A percentile compares a stretch with the other conserved stretches of the same genome.
These are phyloP conservation scores for Cucurbita maxima DNA, from an alignment of 306 rosid genomes.

Conservation along the genomic window DNA sequence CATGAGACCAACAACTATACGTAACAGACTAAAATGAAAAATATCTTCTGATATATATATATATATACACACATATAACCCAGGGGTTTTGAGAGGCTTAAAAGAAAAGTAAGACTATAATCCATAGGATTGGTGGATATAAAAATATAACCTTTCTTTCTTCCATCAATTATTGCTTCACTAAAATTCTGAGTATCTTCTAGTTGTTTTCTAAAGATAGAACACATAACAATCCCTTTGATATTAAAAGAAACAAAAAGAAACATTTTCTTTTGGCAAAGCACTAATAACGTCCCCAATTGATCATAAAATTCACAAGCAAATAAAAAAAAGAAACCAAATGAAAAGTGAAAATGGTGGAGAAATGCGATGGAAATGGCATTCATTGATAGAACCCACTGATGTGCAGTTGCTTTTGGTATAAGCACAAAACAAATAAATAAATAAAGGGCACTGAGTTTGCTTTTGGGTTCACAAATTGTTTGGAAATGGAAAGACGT, in stretches of 20 bases:
- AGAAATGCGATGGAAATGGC: too few relatives aligned
- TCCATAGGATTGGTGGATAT: neutral
- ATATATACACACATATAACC: too few relatives aligned
- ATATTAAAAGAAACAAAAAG: neutral
- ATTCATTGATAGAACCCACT: neutral
- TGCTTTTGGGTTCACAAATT: neutral
- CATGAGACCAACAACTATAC: too few relatives aligned
- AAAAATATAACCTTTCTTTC: neutral
- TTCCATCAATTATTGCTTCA: neutral
- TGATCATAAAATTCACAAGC: neutral
- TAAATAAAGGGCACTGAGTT: neutral
- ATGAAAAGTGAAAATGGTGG: too few relatives aligned
- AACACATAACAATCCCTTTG: neutral
- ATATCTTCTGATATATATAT: too few relatives aligned
- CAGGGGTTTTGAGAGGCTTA: too few relatives aligned
- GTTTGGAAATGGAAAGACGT: neutral
- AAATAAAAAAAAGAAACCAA: too few relatives aligned
- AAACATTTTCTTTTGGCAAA: neutral
- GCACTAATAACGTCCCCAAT: neutral
- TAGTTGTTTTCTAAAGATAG: neutral
- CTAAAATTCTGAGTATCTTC: neutral
- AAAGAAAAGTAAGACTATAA: too few relatives aligned
- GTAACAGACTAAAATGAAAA: too few relatives aligned
- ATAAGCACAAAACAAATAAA: neutral
- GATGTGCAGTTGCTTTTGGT: neutral